These are phyloP conservation scores for Kodamaea anthophila DNA, from an alignment of 1,139 yeast species.

Conservation along the genomic window DNA sequence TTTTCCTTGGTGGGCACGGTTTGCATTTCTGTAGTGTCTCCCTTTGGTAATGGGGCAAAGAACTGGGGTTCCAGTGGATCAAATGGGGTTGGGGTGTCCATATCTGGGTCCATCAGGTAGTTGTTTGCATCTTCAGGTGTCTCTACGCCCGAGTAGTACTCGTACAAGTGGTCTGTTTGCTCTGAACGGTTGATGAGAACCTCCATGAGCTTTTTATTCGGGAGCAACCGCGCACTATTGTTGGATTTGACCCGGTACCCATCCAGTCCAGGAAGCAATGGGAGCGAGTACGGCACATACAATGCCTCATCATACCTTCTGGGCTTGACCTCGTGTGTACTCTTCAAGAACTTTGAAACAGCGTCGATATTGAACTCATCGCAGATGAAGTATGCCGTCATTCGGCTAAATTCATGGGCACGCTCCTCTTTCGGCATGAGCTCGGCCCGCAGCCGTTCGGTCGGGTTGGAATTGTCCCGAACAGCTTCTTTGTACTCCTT, in stretches of 20 bases:
- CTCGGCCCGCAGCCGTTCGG: slow-evolving; percentile 60
- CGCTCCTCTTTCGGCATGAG: slow-evolving; percentile 60
- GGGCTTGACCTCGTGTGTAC: slow-evolving; percentile 77
- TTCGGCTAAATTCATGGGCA: slow-evolving; percentile 68
- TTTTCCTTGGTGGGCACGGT: slow-evolving; percentile 4
- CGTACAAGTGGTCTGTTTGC: slow-evolving; percentile 84
- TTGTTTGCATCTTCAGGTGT: slow-evolving; percentile 60
- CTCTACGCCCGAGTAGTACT: slow-evolving; percentile 80
- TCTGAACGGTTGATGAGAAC: slow-evolving; percentile 73
- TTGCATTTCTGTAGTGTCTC: slow-evolving; percentile 3
- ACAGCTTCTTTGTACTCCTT: slow-evolving; percentile 8
- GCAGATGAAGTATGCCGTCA: slow-evolving; percentile 85
- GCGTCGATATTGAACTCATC: slow-evolving; percentile 68
- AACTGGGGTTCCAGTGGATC: slow-evolving; percentile 48
- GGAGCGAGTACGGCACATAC: slow-evolving; percentile 84
- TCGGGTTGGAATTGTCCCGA: slow-evolving; percentile 20
- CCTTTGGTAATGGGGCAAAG: slow-evolving; percentile 30
- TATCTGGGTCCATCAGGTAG: slow-evolving; percentile 46
- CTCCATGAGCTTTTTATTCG: slow-evolving; percentile 63
- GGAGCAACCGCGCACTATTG: slow-evolving; percentile 57
- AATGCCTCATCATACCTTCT: slow-evolving; percentile 85
- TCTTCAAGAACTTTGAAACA: slow-evolving; percentile 57
- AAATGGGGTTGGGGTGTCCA: slow-evolving; percentile 32
- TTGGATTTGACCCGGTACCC: slow-evolving; percentile 82
- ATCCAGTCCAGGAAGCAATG: slow-evolving; percentile 80